A percentile compares a stretch with the other conserved stretches of the same genome.
phyloP scores from a whole-genome alignment of 139 green algal genomes.

The Choricystis sp. region DNA sequence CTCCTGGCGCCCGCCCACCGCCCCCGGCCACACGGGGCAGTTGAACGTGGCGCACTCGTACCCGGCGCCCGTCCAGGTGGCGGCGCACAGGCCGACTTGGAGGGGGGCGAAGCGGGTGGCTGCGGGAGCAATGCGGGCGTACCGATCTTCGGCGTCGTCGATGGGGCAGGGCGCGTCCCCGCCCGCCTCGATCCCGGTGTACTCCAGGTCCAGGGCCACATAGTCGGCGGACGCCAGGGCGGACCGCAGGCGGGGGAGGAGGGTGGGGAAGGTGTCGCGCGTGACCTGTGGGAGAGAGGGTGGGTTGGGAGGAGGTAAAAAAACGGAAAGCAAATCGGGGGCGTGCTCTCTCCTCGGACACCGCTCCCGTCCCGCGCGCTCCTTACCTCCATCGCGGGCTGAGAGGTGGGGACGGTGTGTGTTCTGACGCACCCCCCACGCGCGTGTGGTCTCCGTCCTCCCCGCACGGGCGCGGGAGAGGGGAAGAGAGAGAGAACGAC shows the following conservation, averaged over 20 bases:
- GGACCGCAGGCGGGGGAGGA: neutral
- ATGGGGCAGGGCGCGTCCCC: neutral
- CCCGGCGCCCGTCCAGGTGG: neutral
- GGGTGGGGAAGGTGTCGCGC: neutral
- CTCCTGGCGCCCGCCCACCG: neutral
- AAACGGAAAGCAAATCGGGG: too few relatives aligned
- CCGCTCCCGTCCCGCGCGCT: too few relatives aligned
- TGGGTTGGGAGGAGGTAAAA: neutral
- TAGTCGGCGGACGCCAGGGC: neutral
- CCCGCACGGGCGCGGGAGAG: too few relatives aligned
- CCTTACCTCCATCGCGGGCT: too few relatives aligned
- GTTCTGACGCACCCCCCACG: too few relatives aligned
- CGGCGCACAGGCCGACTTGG: neutral
- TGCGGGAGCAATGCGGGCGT: neutral
- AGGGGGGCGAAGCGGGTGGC: neutral
- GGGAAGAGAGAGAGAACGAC: too few relatives aligned
- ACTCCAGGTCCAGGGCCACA: neutral
- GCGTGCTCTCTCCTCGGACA: too few relatives aligned
- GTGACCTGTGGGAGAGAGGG: neutral
- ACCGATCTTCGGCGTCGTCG: neutral
- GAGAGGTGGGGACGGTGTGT: too few relatives aligned
- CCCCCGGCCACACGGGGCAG: neutral
- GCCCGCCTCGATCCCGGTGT: neutral
- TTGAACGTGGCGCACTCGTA: neutral
- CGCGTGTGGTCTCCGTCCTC: too few relatives aligned